Evolutionary conservation across 2,329 filamentous ascomycete genomes (phyloP), one percentile per base, ranked within the genome.

Genomic region (Myriosclerotinia duriaeana): DNA sequence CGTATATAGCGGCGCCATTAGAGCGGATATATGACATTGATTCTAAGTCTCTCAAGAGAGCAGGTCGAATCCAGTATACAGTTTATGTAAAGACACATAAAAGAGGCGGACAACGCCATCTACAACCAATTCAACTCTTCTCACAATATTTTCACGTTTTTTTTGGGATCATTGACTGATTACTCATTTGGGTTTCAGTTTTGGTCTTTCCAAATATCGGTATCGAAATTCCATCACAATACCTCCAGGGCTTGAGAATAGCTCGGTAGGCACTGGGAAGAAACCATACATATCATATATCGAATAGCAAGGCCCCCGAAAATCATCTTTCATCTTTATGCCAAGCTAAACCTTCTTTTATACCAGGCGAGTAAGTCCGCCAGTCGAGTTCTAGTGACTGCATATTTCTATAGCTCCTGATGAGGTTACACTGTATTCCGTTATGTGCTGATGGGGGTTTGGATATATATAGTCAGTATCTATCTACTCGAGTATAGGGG

Each of bases 1-100:
- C 30, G 44, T 61, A 61, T n/a, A 60, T 60, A 30, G 3, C 58
- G n/a, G n/a, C 58, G 44, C 44, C 8, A 50, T 61, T 38, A 50
- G 34, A 50, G n/a, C n/a, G 44, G n/a, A 38, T 61, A 38, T 50
- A 14, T 14, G n/a, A 20, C n/a, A 61, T 61, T 50, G 44, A 38
- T 26, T 61, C 20, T 36, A 22, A 11, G 7, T 48, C 15, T 58
- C 42, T 59, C 14, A 36, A 36, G 20, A 59, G 58, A 50, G 30
- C n/a, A 50, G 20, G 38, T 36, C 42, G 20, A 38, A 4, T 61
- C 50, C 46, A 61, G 34, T 38, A 61, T 40, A 61, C 15, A 61
- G 44, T 50, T 61, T 58, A 61, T 61, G 34, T 26, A 26, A 44
- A n/a, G 50, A 50, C 50, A 50, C n/a, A 60, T 38, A 38, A 50